These are phyloP conservation scores for Teunomyces stri DNA, from an alignment of 805 yeast species.

Conservation along the genomic window DNA sequence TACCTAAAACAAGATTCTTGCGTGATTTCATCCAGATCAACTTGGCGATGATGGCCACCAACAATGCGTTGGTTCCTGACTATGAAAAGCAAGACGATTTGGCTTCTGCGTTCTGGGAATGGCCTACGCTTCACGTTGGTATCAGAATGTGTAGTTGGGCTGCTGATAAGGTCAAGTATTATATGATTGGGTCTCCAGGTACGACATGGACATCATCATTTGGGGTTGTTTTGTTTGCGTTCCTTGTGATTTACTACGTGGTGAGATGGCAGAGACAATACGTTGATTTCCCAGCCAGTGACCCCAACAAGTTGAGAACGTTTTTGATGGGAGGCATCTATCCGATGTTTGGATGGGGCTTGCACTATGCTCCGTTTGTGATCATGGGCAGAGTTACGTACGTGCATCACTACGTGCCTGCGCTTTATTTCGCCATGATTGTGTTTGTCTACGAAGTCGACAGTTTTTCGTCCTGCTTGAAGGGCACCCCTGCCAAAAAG, in stretches of 20 bases:
- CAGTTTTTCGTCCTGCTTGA: constrained; percentile 31
- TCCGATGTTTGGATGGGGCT: constrained; percentile 88
- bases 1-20: constrained; percentile 75
- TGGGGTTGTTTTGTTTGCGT: constrained; percentile 54
- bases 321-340: constrained; percentile 72
- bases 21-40: constrained; percentile 74
- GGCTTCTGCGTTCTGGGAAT: constrained; percentile 79
- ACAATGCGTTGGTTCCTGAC: constrained; percentile 79
- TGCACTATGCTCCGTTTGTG: constrained; percentile 85
- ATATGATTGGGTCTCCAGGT: constrained; percentile 69
- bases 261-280: constrained; percentile 72
- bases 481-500: constrained; percentile 14
- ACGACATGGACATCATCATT: constrained; percentile 66
- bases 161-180: constrained; percentile 56
- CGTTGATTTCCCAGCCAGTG: constrained; percentile 47
- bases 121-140: constrained; percentile 81
- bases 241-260: constrained; percentile 39
- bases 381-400: constrained; percentile 96
- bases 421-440: constrained; percentile 89
- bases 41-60: constrained; percentile 85
- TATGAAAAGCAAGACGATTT: constrained; percentile 68
- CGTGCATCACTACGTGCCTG: constrained; percentile 95
- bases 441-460: constrained; percentile 65
- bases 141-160: constrained; percentile 76
- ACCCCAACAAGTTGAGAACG: constrained; percentile 44